These are phyloP conservation scores for Dactylonectria macrodidyma DNA, from an alignment of 2,329 filamentous ascomycete species.

Conservation along the genomic window DNA sequence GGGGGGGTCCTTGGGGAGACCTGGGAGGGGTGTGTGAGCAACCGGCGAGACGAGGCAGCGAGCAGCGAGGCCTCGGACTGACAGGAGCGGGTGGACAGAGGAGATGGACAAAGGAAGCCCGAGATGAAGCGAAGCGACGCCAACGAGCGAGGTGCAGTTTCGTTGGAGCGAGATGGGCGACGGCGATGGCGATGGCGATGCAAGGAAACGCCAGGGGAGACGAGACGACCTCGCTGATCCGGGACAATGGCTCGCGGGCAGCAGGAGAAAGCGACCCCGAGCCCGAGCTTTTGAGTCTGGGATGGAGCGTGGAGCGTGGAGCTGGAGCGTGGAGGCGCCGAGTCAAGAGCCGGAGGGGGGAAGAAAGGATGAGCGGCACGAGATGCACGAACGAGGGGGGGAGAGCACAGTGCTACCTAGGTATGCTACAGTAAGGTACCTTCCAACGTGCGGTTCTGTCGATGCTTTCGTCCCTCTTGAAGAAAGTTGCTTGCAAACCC, in stretches of 20 bases:
- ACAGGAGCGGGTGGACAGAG: constrained; percentile 5
- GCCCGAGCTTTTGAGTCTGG: constrained; percentile 18
- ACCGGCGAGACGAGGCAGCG: constrained; percentile 33
- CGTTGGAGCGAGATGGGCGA: constrained; percentile 1
- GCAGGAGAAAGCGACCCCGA: constrained; percentile 28
- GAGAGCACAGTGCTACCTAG: background rate
- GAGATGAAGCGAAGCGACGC: constrained; percentile 3
- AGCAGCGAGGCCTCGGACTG: constrained; percentile 16
- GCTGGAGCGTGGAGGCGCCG: background rate
- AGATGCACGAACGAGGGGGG: constrained; percentile 1
- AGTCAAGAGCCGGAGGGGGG: background rate
- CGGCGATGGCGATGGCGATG: constrained; percentile 18
- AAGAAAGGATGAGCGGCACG: background rate
- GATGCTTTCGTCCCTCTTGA: background rate
- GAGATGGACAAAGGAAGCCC: constrained; percentile 1
- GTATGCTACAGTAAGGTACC: background rate
- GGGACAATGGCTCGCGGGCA: constrained; percentile 34
- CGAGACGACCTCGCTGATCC: constrained; percentile 29
- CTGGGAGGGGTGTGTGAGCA: constrained; percentile 4
- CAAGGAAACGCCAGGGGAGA: constrained; percentile 23
- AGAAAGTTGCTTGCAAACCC: background rate
- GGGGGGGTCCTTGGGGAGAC: constrained; percentile 11
- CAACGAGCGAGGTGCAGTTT: constrained; percentile 15
- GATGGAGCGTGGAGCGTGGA: constrained; percentile 1
- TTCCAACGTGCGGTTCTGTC: background rate